Evolutionary conservation across 2,329 filamentous ascomycete species (phyloP).

Genomic region (Cordyceps fumosorosea): DNA sequence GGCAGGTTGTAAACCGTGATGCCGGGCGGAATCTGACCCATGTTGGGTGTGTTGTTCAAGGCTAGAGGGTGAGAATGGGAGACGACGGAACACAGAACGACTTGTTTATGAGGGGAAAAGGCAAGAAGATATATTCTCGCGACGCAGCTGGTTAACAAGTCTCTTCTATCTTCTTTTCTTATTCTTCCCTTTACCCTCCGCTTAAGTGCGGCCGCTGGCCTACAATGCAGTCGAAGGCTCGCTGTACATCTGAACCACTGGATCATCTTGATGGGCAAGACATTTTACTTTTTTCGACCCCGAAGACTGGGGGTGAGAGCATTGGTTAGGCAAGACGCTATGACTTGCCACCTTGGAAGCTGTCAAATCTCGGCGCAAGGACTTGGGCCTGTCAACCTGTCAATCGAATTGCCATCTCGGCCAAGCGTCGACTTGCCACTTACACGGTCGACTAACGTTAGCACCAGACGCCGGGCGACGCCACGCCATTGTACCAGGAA

Average conservation of each 20-base stretch:
- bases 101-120: not conserved
- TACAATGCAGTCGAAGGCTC: not conserved
- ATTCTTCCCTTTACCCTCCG: not conserved
- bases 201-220: not conserved
- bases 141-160: not conserved
- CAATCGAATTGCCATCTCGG: not conserved
- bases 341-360: not conserved
- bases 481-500: not conserved
- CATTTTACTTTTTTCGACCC: conserved; percentile 7
- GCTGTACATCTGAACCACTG: not conserved
- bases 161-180: not conserved
- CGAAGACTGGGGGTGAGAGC: not conserved
- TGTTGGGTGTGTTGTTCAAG: not conserved
- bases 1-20: conserved; percentile 26
- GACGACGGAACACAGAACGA: no score
- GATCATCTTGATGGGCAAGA: conserved; percentile 8
- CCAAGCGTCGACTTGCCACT: not conserved
- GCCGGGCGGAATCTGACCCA: conserved; percentile 10
- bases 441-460: conserved; percentile 1
- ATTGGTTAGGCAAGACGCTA: not conserved
- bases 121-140: not conserved
- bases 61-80: not conserved
- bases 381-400: not conserved
- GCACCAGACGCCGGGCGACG: not conserved
- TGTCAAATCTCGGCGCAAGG: not conserved